Evolutionary conservation across 306 rosid genomes (phyloP).

Genomic region (Pueraria montana): DNA sequence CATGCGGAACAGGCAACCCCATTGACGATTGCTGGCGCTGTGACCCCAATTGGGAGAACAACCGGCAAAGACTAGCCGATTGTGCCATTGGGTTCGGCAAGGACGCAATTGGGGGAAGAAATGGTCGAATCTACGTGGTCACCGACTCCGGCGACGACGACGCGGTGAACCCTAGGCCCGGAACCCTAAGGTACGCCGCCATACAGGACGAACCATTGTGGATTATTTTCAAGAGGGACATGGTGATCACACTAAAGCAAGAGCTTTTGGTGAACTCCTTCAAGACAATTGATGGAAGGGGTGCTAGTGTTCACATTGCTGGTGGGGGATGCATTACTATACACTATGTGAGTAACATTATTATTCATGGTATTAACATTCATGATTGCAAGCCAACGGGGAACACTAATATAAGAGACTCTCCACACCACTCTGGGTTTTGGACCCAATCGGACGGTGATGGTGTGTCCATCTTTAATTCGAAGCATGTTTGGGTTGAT

Average conservation of each 20-base stretch:
- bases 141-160: slow-evolving; percentile 79
- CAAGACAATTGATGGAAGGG: slow-evolving; percentile 92
- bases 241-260: slow-evolving; percentile 70
- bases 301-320: slow-evolving; percentile 89
- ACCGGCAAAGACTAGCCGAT: slow-evolving; percentile 82
- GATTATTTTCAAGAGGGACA: slow-evolving; percentile 88
- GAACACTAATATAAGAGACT: slow-evolving; percentile 68
- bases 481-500: slow-evolving; percentile 79
- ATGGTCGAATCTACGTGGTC: slow-evolving; percentile 72
- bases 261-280: slow-evolving; percentile 87
- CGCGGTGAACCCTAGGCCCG: slow-evolving; percentile 72
- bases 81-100: slow-evolving; percentile 94
- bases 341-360: slow-evolving; percentile 75
- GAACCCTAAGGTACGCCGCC: slow-evolving; percentile 77
- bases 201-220: slow-evolving; percentile 90
- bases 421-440: slow-evolving; percentile 78
- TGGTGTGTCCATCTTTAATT: slow-evolving; percentile 73
- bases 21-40: slow-evolving; percentile 96
- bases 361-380: slow-evolving; percentile 81
- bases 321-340: slow-evolving; percentile 82
- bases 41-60: slow-evolving; percentile 74
- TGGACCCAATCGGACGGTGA: slow-evolving; percentile 87
- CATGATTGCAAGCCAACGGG: slow-evolving; percentile 86
- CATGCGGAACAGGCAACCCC: slow-evolving; percentile 88
- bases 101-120: slow-evolving; percentile 79